phyloP scores from a whole-genome alignment of 768 basidiomycete genomes.

The Suillus cothurnatus region DNA sequence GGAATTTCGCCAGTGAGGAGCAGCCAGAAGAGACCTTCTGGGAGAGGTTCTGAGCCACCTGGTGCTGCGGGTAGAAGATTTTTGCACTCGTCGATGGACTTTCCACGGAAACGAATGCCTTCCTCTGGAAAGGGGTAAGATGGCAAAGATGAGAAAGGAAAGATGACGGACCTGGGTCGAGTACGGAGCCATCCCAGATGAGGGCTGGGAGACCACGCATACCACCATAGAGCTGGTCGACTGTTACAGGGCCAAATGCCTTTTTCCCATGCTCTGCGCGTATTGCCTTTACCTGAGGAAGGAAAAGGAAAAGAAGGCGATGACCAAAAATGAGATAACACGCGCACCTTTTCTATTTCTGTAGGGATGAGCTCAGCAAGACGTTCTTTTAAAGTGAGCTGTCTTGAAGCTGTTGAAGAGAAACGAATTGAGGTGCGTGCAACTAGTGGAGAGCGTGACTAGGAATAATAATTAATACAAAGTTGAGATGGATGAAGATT shows the following conservation, averaged over 20 bases:
- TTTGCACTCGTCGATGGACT: slow-evolving; percentile 90
- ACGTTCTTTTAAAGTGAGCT: slow-evolving; percentile 85
- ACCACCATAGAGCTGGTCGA: slow-evolving; percentile 91
- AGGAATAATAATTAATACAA: background rate
- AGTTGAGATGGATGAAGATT: slow-evolving; percentile 35
- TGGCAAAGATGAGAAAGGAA: background rate
- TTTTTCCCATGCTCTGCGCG: slow-evolving; percentile 90
- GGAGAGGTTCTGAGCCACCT: slow-evolving; percentile 87
- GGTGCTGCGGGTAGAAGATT: slow-evolving; percentile 86
- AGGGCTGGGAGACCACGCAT: slow-evolving; percentile 91
- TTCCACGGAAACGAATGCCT: slow-evolving; percentile 98
- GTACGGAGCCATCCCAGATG: slow-evolving; percentile 98
- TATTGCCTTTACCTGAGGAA: slow-evolving; percentile 76
- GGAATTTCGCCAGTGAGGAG: slow-evolving; percentile 95
- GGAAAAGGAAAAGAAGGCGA: background rate
- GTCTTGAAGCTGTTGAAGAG: slow-evolving; percentile 66
- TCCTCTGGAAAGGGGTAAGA: slow-evolving; percentile 56
- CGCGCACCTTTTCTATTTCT: slow-evolving; percentile 50
- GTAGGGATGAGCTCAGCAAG: slow-evolving; percentile 91
- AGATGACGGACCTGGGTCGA: slow-evolving; percentile 74
- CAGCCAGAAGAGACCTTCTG: slow-evolving; percentile 95
- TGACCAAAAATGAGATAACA: background rate
- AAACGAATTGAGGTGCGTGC: slow-evolving; percentile 57
- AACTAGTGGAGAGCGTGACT: slow-evolving; percentile 53
- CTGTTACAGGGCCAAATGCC: slow-evolving; percentile 87